Evolutionary conservation across 2,329 filamentous ascomycete species (phyloP).

Genomic region (Fusarium sp.): DNA sequence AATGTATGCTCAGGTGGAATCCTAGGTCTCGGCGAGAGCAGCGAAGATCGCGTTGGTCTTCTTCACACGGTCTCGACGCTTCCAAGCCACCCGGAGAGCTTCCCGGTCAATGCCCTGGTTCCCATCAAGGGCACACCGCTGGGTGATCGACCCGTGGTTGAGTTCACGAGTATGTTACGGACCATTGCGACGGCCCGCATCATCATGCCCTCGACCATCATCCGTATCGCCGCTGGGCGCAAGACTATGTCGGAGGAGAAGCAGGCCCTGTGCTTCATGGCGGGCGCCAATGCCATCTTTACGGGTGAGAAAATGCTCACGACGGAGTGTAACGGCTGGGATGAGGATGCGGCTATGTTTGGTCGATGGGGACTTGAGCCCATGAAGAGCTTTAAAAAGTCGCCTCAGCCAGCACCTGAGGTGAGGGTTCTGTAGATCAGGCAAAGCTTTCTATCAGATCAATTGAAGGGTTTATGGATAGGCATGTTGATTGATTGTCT

Average conservation of each 20-base stretch:
- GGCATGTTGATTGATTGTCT: constrained; percentile 2
- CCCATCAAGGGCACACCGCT: constrained; percentile 92
- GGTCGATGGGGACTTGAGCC: constrained; percentile 83
- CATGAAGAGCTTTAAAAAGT: constrained; percentile 71
- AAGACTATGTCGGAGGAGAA: constrained; percentile 90
- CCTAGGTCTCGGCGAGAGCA: constrained; percentile 83
- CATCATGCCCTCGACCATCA: constrained; percentile 87
- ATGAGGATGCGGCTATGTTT: constrained; percentile 88
- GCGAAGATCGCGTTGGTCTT: constrained; percentile 84
- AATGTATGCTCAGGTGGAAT: constrained; percentile 94
- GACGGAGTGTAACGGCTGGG: constrained; percentile 91
- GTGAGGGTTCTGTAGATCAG: constrained; percentile 44
- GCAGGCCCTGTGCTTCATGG: constrained; percentile 90
- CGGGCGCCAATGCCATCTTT: constrained; percentile 93
- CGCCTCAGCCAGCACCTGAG: constrained; percentile 45
- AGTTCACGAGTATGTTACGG: constrained; percentile 82
- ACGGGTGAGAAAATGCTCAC: constrained; percentile 97
- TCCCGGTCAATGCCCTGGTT: constrained; percentile 91
- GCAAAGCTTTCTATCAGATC: background rate
- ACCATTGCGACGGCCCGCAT: constrained; percentile 88
- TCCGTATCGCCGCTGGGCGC: constrained; percentile 86
- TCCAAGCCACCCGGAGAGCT: constrained; percentile 86
- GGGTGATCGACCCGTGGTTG: constrained; percentile 78
- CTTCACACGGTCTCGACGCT: constrained; percentile 86
- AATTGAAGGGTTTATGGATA: background rate